Evolutionary conservation across 2,329 filamentous ascomycete species (phyloP).

Genomic region (Penicillium sp.): DNA sequence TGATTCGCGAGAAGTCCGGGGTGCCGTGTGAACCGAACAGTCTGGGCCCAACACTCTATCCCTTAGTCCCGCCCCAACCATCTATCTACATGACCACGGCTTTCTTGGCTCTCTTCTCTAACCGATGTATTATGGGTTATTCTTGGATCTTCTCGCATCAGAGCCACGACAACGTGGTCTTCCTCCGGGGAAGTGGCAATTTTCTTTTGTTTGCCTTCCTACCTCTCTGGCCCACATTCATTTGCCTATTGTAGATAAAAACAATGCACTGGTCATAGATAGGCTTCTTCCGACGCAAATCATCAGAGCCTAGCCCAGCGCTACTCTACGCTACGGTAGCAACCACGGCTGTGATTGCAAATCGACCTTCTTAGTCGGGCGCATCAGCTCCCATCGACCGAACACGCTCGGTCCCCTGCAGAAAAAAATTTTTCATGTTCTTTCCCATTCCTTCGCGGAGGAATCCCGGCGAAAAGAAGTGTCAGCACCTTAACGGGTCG

Average conservation of each 20-base stretch:
- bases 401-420: conserved; percentile 13
- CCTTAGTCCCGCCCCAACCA: background rate
- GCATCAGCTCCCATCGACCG: conserved; percentile 6
- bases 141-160: conserved; percentile 5
- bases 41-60: conserved; percentile 16
- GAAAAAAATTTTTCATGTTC: conserved; percentile 23
- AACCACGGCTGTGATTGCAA: background rate
- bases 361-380: conserved; percentile 7
- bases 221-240: conserved; percentile 12
- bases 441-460: conserved; percentile 5
- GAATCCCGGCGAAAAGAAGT: conserved; percentile 8
- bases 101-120: background rate
- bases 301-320: background rate
- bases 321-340: background rate
- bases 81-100: too few species aligned
- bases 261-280: conserved; percentile 1
- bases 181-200: conserved; percentile 28
- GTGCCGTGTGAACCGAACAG: conserved; percentile 23
- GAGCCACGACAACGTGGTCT: conserved; percentile 17
- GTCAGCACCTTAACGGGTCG: conserved; percentile 28
- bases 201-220: too few species aligned
- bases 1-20: too few species aligned
- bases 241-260: conserved; percentile 9
- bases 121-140: conserved; percentile 1
- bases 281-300: background rate